Base-by-base conservation (phyloP, 352 stramenopile genomes). In the Salisapilia sapeloensis region DNA sequence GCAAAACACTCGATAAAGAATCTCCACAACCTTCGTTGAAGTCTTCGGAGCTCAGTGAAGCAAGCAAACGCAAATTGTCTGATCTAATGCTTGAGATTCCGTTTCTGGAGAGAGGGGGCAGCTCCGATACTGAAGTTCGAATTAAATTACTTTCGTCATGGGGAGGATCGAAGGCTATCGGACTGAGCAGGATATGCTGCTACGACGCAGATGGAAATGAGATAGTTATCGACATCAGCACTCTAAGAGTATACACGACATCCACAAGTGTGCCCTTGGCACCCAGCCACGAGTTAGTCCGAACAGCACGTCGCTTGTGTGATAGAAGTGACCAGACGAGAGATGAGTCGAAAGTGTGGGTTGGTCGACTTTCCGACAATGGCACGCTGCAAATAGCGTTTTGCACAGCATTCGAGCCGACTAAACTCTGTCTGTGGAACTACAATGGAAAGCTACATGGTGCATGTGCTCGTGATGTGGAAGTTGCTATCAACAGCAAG, bases 381-480 rank as follows among this genome's bases (percentile, higher is more conserved):
- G 61, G 62, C 74, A 48, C 8, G 10, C 38, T 87, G 2, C 43
- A 82, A 24, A 50, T 87, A 18, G 48, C 32, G 12, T 79, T 87
- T 29, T 31, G 62, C 22, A 48, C 83, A 0, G 18, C 21, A 1
- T 48, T 38, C 6, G 6, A 31, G 0, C 65, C 66, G 1, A 80
- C 47, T 27, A 84, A 83, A 19, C 44, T 87, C 3, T 83, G 72
- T 19, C 37, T 87, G 1, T 87, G 72, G 72, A 87, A 84, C 47
- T 81, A 70, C 49, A 87, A 83, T 38, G 72, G 59, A 46, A 63
- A 54, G 53, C 20, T 45, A 0, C 56, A 53, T 27, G 46, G 47
- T 4, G 63, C 65, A 4, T 84, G 61, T 44, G 53, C 54, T 2
- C 52, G 66, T 0, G 74, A 89, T 24, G 42, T 81, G 0, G 74